A percentile compares a stretch with the other conserved stretches of the same genome.
Evolutionary conservation across 2,329 filamentous ascomycete species (phyloP).

Genomic region (Mariannaea elegans): DNA sequence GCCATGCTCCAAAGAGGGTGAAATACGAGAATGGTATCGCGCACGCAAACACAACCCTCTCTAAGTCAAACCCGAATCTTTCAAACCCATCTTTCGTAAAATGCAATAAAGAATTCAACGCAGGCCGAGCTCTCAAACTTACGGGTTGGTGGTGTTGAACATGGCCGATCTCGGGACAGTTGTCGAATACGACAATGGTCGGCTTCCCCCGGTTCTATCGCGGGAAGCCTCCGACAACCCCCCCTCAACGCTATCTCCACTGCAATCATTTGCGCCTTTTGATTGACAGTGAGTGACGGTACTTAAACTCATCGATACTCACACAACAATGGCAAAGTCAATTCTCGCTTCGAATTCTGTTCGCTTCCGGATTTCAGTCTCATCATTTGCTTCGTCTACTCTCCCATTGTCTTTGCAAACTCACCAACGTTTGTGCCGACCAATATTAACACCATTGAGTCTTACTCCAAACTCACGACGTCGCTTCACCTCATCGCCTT

Average conservation of each 20-base stretch:
- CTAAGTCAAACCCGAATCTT: too few relatives aligned
- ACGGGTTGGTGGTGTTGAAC: too few relatives aligned
- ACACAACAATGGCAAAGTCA: constrained; percentile 10
- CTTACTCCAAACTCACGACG: not conserved
- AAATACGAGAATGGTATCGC: too few relatives aligned
- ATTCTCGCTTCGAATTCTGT: not conserved
- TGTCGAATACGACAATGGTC: too few relatives aligned
- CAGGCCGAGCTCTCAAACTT: too few relatives aligned
- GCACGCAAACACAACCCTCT: too few relatives aligned
- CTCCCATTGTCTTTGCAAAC: not conserved
- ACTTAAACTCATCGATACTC: not conserved
- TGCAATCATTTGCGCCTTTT: not conserved
- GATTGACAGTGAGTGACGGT: not conserved
- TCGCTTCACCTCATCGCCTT: constrained; percentile 20
- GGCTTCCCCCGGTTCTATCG: constrained; percentile 14
- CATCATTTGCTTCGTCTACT: not conserved
- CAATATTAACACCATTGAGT: not conserved
- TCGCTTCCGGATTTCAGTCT: not conserved
- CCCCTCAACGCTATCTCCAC: constrained; percentile 21
- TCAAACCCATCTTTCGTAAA: too few relatives aligned
- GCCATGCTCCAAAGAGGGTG: too few relatives aligned
- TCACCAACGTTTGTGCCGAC: not conserved
- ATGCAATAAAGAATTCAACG: too few relatives aligned
- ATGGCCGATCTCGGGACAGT: too few relatives aligned
- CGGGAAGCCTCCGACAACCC: not conserved